A percentile compares a stretch with the other conserved stretches of the same genome.
Conservation (phyloP, 2,329 filamentous ascomycete species). For the Alternaria gansuensis region DNA sequence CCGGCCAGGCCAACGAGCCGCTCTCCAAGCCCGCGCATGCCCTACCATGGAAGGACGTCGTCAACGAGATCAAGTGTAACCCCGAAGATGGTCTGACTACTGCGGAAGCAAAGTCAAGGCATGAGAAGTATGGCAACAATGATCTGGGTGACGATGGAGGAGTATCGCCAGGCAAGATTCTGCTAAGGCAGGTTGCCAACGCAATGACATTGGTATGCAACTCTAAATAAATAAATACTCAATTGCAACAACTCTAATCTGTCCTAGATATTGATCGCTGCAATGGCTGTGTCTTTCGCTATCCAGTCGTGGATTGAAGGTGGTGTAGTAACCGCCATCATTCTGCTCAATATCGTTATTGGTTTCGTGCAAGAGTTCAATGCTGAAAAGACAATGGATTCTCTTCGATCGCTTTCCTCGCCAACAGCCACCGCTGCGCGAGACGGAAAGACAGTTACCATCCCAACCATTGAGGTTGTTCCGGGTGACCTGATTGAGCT, state of each 20-base stretch:
- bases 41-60: constrained; percentile 62
- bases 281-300: constrained; percentile 58
- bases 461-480: constrained; percentile 68
- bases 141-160: constrained; percentile 75
- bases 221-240: neutral
- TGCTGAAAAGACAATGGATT: constrained; percentile 60
- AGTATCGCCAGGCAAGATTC: constrained; percentile 76
- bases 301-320: constrained; percentile 59
- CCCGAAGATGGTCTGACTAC: constrained; percentile 72
- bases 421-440: constrained; percentile 60
- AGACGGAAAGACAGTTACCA: constrained; percentile 61
- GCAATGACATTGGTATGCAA: constrained; percentile 74
- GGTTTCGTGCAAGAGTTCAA: constrained; percentile 59
- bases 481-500: constrained; percentile 71
- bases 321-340: constrained; percentile 58
- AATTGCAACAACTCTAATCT: constrained; percentile 4
- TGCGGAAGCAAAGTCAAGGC: constrained; percentile 61
- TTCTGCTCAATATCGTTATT: constrained; percentile 56
- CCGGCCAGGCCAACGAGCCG: constrained; percentile 61
- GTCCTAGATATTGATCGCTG: constrained; percentile 54
- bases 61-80: constrained; percentile 68
- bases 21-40: constrained; percentile 70
- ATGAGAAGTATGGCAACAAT: constrained; percentile 68
- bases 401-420: constrained; percentile 55
- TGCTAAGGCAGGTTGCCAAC: constrained; percentile 77